Evolutionary conservation across 139 green algal genomes (phyloP).

Genomic region (Micromonas pusilla): DNA sequence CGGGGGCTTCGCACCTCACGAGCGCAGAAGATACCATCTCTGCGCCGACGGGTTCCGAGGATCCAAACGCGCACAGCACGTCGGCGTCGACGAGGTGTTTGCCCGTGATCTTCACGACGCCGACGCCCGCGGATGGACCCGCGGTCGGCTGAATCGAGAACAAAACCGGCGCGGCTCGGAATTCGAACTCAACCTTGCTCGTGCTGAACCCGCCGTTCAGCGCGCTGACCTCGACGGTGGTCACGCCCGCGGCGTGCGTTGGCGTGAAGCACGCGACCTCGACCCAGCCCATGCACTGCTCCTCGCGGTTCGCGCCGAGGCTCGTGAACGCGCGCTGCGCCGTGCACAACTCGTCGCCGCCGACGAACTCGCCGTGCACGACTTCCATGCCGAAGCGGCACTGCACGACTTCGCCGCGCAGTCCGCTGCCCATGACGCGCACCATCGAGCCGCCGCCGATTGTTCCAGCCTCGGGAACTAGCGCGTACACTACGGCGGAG

Average conservation of each 20-base stretch:
- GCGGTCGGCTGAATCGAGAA: not conserved
- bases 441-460: not conserved
- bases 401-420: not conserved
- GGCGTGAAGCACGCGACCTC: not conserved
- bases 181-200: not conserved
- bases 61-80: not conserved
- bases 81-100: not conserved
- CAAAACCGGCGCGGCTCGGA: not conserved
- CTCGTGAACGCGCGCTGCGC: not conserved
- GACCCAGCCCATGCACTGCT: not conserved
- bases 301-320: not conserved
- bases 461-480: not conserved
- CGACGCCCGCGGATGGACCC: not conserved
- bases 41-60: not conserved
- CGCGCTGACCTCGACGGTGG: conserved; percentile 1
- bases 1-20: conserved; percentile 4
- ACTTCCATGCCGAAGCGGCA: not conserved
- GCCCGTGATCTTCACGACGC: conserved; percentile 5
- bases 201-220: not conserved
- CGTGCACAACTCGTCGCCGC: not conserved
- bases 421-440: not conserved
- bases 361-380: not conserved
- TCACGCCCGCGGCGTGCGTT: not conserved
- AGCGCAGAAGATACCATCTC: not conserved
- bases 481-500: not conserved